These are phyloP conservation scores for Crithidia sp. DNA, from an alignment of 208 protist species.

Conservation along the genomic window DNA sequence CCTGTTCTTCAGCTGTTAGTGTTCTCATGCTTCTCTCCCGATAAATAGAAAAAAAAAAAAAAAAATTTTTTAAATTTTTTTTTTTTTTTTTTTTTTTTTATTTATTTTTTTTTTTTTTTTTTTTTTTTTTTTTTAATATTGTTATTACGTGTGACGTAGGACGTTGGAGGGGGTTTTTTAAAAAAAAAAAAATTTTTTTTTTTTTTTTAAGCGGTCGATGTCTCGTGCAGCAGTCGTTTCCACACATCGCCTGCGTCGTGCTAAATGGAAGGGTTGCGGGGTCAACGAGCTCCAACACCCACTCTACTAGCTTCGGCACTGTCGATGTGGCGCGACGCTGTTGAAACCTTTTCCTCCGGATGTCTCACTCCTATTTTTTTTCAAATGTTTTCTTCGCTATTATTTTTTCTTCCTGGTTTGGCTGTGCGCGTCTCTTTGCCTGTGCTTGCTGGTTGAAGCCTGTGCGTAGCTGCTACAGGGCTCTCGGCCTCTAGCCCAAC, in stretches of 20 bases:
- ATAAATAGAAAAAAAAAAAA: neutral
- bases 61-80: neutral
- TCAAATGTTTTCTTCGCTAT: neutral
- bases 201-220: neutral
- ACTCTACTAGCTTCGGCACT: neutral
- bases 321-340: neutral
- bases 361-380: neutral
- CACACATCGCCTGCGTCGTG: neutral
- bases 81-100: too few relatives aligned
- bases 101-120: too few relatives aligned
- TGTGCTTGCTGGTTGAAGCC: too few relatives aligned
- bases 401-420: neutral
- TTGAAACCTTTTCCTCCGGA: neutral
- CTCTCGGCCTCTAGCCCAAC: too few relatives aligned
- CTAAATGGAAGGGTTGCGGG: neutral
- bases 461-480: too few relatives aligned
- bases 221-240: neutral
- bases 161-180: too few relatives aligned
- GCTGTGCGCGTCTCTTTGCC: too few relatives aligned
- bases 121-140: too few relatives aligned
- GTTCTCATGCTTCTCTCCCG: too few relatives aligned
- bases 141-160: too few relatives aligned
- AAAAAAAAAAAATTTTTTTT: too few relatives aligned
- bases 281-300: conserved; percentile 1
- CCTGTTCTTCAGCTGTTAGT: neutral